Evolutionary conservation across 2,329 filamentous ascomycete genomes (phyloP).

Genomic region (Cryphonectria naterciae): DNA sequence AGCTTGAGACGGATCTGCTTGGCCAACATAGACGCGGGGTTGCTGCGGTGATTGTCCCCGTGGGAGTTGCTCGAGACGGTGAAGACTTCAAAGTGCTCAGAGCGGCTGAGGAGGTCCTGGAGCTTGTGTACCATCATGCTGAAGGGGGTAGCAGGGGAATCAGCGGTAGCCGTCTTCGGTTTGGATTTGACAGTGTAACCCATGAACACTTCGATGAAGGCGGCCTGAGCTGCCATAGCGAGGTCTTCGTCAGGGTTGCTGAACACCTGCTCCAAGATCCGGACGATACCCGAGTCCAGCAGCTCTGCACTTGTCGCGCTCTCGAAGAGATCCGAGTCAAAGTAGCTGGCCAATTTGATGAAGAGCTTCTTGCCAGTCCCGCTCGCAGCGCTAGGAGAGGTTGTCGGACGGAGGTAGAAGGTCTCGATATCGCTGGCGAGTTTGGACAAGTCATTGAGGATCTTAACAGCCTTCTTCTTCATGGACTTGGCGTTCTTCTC

Average conservation of each 20-base stretch:
- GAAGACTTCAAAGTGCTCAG: conserved; percentile 96
- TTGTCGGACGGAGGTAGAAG: conserved; percentile 66
- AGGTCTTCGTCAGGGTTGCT: conserved; percentile 68
- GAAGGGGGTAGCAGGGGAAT: conserved; percentile 80
- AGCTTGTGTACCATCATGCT: conserved; percentile 91
- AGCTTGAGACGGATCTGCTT: conserved; percentile 92
- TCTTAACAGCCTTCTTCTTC: conserved; percentile 77
- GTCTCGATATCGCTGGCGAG: conserved; percentile 73
- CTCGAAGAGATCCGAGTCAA: conserved; percentile 85
- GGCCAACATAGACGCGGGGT: conserved; percentile 91
- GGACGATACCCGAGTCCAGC: conserved; percentile 86
- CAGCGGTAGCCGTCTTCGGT: conserved; percentile 64
- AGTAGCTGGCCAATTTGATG: conserved; percentile 74
- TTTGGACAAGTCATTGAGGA: conserved; percentile 71
- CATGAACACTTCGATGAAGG: conserved; percentile 94
- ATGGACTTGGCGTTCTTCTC: conserved; percentile 72
- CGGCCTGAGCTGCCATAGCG: conserved; percentile 71
- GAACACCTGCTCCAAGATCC: conserved; percentile 81
- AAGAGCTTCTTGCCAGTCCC: conserved; percentile 71
- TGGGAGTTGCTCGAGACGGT: conserved; percentile 79
- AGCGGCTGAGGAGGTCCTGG: conserved; percentile 92
- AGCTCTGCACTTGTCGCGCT: conserved; percentile 96
- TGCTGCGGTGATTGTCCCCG: conserved; percentile 75
- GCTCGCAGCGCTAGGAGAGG: conserved; percentile 46
- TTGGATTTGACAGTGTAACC: conserved; percentile 69